Evolutionary conservation across 495 filamentous ascomycete species (phyloP).

Genomic region (Pseudevernia furfuracea): DNA sequence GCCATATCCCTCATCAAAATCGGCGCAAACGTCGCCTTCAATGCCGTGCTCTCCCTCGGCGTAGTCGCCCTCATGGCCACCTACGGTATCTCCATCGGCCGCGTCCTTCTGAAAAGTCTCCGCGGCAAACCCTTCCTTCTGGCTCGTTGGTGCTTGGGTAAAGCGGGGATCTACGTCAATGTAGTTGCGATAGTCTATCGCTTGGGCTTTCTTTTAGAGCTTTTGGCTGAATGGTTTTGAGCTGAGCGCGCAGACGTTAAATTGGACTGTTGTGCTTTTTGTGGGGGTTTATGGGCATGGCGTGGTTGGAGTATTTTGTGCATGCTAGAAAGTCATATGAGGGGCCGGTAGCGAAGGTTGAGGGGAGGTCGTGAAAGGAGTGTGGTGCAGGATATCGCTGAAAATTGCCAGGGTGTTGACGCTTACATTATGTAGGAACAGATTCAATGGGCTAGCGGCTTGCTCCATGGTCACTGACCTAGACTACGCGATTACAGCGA

Average conservation of each 20-base stretch:
- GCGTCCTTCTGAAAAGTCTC: constrained; percentile 29
- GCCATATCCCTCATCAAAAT: constrained; percentile 35
- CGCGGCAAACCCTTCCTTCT: constrained; percentile 28
- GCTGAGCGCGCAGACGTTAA: background rate
- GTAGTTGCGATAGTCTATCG: constrained; percentile 30
- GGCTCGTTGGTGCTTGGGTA: constrained; percentile 31
- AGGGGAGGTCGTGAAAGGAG: background rate
- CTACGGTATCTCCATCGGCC: constrained; percentile 34
- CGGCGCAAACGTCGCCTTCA: constrained; percentile 34
- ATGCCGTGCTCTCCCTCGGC: constrained; percentile 30
- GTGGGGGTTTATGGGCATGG: background rate
- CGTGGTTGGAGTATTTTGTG: background rate
- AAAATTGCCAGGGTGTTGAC: too few relatives aligned
- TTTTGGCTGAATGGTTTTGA: constrained; percentile 22
- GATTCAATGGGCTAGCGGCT: too few relatives aligned
- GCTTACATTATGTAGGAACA: too few relatives aligned
- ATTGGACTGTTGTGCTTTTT: background rate
- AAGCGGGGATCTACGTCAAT: constrained; percentile 31
- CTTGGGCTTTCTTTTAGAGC: constrained; percentile 28
- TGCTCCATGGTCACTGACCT: too few relatives aligned
- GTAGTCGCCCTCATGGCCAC: constrained; percentile 29
- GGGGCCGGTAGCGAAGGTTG: constrained; percentile 7
- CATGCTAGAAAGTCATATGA: background rate
- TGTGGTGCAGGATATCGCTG: background rate
- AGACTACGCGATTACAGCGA: too few relatives aligned